A percentile compares a stretch with the other conserved stretches of the same genome.
These are phyloP conservation scores for Stentor coeruleus DNA, from an alignment of 73 alveolate species.

Conservation along the genomic window DNA sequence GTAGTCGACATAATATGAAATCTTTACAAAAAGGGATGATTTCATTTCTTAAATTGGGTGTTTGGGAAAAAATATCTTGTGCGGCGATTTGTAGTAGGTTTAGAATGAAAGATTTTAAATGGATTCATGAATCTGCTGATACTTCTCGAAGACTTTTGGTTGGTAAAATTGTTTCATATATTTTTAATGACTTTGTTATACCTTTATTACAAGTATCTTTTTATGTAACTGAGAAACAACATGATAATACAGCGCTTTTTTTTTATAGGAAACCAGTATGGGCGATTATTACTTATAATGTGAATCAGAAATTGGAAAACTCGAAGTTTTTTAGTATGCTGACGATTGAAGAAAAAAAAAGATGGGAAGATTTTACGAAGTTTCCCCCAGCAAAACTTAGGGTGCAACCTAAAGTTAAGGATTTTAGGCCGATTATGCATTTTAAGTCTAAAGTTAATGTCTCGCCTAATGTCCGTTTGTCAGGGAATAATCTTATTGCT, in stretches of 20 bases:
- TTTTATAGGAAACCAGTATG: slow-evolving; percentile 13
- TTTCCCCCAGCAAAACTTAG: slow-evolving; percentile 25
- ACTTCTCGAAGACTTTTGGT: background rate
- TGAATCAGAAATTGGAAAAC: background rate
- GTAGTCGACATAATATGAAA: background rate
- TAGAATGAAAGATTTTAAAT: background rate
- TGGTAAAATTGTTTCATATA: background rate
- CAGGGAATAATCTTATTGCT: slow-evolving; percentile 12
- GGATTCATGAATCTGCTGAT: background rate
- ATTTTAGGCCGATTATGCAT: slow-evolving; percentile 22
- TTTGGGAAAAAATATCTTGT: background rate
- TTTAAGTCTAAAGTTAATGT: background rate
- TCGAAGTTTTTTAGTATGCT: background rate
- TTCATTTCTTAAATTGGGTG: background rate
- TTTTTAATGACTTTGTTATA: slow-evolving; percentile 6
- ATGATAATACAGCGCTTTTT: background rate
- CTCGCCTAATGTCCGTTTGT: background rate
- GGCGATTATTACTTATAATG: background rate
- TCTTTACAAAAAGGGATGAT: background rate
- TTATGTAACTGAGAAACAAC: slow-evolving; percentile 22
- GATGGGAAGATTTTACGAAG: background rate
- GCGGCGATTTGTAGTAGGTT: background rate
- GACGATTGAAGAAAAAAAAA: background rate
- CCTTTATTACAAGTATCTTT: slow-evolving; percentile 9
- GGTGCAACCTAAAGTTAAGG: background rate